These are phyloP conservation scores for Penicillium sp. DNA, from an alignment of 2,329 filamentous ascomycete genomes.

Conservation along the genomic window DNA sequence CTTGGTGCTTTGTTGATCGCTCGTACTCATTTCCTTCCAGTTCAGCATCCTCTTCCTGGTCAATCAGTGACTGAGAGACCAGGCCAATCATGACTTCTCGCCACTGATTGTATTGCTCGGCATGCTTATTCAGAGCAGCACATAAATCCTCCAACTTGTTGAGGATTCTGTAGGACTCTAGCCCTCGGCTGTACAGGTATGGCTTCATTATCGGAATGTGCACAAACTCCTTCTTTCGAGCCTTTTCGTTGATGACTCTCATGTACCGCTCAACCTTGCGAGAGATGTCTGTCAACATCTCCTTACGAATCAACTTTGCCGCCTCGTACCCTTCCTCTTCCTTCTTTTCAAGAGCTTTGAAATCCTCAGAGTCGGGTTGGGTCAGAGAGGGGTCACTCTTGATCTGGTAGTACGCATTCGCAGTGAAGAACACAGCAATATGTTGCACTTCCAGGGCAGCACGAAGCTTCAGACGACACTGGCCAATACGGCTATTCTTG, in stretches of 20 bases:
- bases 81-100: constrained; percentile 72
- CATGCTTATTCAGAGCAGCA: constrained; percentile 71
- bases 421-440: constrained; percentile 80
- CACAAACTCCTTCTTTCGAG: constrained; percentile 59
- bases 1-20: constrained; percentile 82
- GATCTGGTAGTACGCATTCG: constrained; percentile 81
- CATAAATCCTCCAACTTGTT: constrained; percentile 69
- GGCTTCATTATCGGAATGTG: constrained; percentile 64
- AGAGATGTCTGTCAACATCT: constrained; percentile 68
- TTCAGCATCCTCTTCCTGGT: constrained; percentile 76
- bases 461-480: constrained; percentile 68
- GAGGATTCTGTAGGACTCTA: constrained; percentile 71
- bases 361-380: constrained; percentile 67
- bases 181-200: constrained; percentile 61
- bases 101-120: constrained; percentile 72
- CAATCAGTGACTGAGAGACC: constrained; percentile 74
- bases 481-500: constrained; percentile 55
- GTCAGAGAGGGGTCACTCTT: constrained; percentile 71
- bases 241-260: constrained; percentile 60
- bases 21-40: constrained; percentile 89
- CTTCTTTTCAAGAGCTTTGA: constrained; percentile 65
- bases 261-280: constrained; percentile 67
- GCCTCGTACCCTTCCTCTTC: constrained; percentile 75
- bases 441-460: constrained; percentile 78
- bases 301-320: constrained; percentile 76